Evolutionary conservation across 495 filamentous ascomycete species (phyloP).

Genomic region (Penicillium roqueforti): DNA sequence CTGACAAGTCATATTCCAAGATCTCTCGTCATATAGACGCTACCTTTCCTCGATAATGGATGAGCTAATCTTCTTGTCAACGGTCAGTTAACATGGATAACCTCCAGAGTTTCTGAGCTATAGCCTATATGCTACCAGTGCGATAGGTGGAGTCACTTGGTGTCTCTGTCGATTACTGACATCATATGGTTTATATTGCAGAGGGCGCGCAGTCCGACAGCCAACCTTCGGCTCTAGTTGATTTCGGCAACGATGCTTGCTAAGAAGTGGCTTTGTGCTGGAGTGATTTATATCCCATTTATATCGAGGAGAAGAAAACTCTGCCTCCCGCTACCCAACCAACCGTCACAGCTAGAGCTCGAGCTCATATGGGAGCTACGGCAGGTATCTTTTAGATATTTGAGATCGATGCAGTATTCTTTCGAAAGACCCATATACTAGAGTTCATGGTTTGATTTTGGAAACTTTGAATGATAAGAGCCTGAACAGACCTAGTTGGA

Average conservation of each 20-base stretch:
- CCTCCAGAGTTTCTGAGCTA: no score
- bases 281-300: not conserved
- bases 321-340: no score
- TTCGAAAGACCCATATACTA: constrained; percentile 25
- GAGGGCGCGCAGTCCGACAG: not conserved
- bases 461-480: constrained; percentile 22
- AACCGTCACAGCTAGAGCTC: no score
- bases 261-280: constrained; percentile 24
- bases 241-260: constrained; percentile 16
- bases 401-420: constrained; percentile 13
- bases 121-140: constrained; percentile 26
- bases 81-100: no score
- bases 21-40: no score
- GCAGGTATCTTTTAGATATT: constrained; percentile 20
- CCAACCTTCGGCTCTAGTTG: constrained; percentile 14
- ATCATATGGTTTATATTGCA: constrained; percentile 12
- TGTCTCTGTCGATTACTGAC: constrained; percentile 19
- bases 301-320: no score
- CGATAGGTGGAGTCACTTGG: constrained; percentile 26
- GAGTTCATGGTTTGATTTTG: constrained; percentile 28
- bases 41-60: no score
- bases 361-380: no score
- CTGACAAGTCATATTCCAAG: no score
- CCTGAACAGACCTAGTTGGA: constrained; percentile 9
- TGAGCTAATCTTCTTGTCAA: no score